Evolutionary conservation across 805 yeast species (phyloP), one percentile per base, ranked within the genome.

Genomic region (Sugiyamaella marilandica): DNA sequence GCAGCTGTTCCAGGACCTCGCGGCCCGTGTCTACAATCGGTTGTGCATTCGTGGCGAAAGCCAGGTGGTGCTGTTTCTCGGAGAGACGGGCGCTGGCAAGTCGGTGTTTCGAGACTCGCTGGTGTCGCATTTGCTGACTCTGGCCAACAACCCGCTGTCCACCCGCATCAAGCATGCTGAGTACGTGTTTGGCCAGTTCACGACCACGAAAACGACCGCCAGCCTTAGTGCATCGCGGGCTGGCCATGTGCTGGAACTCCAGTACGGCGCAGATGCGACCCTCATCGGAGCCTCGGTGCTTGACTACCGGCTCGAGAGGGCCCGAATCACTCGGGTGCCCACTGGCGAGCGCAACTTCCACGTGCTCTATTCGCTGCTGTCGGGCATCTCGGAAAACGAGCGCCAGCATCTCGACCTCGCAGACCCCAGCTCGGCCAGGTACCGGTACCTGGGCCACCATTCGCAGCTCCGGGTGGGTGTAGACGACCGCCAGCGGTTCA

Each of bases 291-390:
- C 83, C 24, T 74, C 76, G 49, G 70, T 81, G 24, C 75, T 78
- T 55, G 80, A 80, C 59, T 81, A 79, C 59, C 70, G 83, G 16
- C 71, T 81, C 78, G 54, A 35, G 14, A 32, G 54, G 32, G 13
- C 49, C 24, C 29, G 53, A 8, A 34, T 50, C 39, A 50, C 53
- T 21, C 45, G 45, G 29, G 41, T 50, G 43, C 75, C 78, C 35
- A 63, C 70, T 4, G 70, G 74, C 33, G 85, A 81, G 66, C 70
- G 85, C 49, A 81, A 81, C 64, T 81, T 77, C 64, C 84, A 81
- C 58, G 75, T 80, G 2, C 80, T 81, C 58, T 81, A 81, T 63
- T 81, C 79, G 59, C 73, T 81, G 50, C 66, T 81, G 16, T 74
- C 74, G 51, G 84, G 84, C 1, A 70, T 72, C 47, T 69, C 74